These are phyloP conservation scores for Celoporthe dispersa DNA, from an alignment of 2,329 filamentous ascomycete genomes.

Conservation along the genomic window DNA sequence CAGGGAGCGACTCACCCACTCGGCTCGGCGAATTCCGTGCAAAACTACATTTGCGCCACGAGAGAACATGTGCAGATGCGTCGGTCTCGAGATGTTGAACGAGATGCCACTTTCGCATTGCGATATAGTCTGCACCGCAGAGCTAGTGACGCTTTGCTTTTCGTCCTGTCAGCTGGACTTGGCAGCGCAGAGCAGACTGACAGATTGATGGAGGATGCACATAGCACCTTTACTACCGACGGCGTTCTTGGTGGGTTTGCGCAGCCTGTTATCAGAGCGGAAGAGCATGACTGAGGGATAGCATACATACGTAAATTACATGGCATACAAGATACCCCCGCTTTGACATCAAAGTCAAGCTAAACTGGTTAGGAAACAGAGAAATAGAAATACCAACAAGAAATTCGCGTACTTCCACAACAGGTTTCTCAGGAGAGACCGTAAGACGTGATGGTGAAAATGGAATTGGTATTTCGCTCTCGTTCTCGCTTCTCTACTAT, in stretches of 20 bases:
- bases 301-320: slow-evolving; percentile 9
- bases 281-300: background rate
- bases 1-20: background rate
- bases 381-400: background rate
- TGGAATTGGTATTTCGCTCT: background rate
- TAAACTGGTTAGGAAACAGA: background rate
- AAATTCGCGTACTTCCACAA: no score
- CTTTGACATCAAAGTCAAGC: background rate
- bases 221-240: background rate
- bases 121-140: background rate
- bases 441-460: background rate
- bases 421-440: background rate
- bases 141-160: background rate
- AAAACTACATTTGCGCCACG: background rate
- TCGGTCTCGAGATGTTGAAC: background rate
- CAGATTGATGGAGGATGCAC: background rate
- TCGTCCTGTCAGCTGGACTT: background rate
- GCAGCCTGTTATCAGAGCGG: background rate
- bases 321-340: slow-evolving; percentile 21
- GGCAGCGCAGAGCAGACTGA: background rate
- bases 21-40: background rate
- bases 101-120: background rate
- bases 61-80: background rate
- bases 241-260: background rate
- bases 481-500: background rate